A percentile compares a stretch with the other conserved stretches of the same genome.
These are phyloP conservation scores for Vaccinium corymbosum DNA, from an alignment of 148 eudicot genomes.

Conservation along the genomic window DNA sequence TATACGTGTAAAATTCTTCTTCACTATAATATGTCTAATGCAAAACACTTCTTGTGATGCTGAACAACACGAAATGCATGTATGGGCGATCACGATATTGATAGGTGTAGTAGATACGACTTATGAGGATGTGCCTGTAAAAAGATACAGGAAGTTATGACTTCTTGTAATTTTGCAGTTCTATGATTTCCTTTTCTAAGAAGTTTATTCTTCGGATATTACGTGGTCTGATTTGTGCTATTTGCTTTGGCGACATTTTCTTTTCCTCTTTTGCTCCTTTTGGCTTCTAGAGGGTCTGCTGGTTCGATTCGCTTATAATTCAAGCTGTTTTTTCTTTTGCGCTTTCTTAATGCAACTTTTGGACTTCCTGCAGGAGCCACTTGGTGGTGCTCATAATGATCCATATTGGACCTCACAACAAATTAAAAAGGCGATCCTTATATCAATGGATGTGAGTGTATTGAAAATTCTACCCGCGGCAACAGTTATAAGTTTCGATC, in stretches of 20 bases:
- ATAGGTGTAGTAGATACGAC: not conserved
- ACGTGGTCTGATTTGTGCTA: not conserved
- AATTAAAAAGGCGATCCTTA: constrained; percentile 60
- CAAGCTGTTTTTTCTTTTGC: not conserved
- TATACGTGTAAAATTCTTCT: constrained; percentile 50
- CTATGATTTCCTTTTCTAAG: not conserved
- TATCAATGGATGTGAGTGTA: constrained; percentile 79
- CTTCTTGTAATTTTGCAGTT: not conserved
- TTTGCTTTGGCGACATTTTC: not conserved
- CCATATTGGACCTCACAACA: constrained; percentile 86
- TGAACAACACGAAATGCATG: not conserved
- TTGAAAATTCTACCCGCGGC: constrained; percentile 15
- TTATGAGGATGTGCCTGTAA: not conserved
- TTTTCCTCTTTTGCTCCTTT: not conserved
- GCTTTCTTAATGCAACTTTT: constrained; percentile 1
- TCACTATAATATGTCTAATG: not conserved
- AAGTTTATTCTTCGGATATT: not conserved
- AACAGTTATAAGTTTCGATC: constrained; percentile 6
- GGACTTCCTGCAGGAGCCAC: constrained; percentile 61
- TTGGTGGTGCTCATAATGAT: constrained; percentile 89
- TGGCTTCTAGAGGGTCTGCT: not conserved
- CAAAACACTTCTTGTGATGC: not conserved
- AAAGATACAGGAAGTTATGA: not conserved
- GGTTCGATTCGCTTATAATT: not conserved
- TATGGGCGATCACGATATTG: not conserved